Evolutionary conservation across 768 basidiomycete genomes (phyloP).

Genomic region (Fibroporia radiculosa): DNA sequence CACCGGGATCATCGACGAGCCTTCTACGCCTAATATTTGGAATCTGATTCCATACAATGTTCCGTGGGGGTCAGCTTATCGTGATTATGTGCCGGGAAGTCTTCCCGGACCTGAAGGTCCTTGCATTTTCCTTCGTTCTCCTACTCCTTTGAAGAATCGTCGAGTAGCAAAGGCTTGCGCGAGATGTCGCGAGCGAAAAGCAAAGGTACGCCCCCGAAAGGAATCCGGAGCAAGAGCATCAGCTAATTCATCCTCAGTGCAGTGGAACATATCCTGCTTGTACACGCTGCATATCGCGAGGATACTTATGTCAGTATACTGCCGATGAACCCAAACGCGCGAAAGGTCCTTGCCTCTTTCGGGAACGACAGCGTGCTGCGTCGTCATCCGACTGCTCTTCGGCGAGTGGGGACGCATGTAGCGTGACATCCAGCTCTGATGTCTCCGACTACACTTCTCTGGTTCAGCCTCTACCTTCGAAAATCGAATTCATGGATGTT

Average conservation of each 20-base stretch:
- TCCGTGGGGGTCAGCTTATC: conserved; percentile 29
- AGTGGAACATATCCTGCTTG: conserved; percentile 29
- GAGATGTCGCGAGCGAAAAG: conserved; percentile 32
- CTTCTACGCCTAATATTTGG: no score
- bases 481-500: no score
- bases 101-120: conserved; percentile 31
- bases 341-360: not conserved
- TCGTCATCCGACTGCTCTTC: not conserved
- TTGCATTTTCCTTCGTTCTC: conserved; percentile 32
- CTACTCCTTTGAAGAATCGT: conserved; percentile 29
- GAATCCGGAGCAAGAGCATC: conserved; percentile 1
- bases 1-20: no score
- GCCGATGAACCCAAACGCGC: conserved; percentile 16
- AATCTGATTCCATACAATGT: conserved; percentile 33
- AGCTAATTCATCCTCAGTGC: conserved; percentile 20
- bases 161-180: conserved; percentile 30
- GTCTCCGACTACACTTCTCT: conserved; percentile 4
- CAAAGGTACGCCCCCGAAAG: conserved; percentile 24
- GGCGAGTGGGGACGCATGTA: not conserved
- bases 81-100: conserved; percentile 24
- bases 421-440: conserved; percentile 2
- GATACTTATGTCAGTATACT: conserved; percentile 26
- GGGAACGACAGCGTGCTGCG: conserved; percentile 1
- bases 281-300: conserved; percentile 26
- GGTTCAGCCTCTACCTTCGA: not conserved